These are phyloP conservation scores for Quercus engelmannii DNA, from an alignment of 306 rosid species.

Conservation along the genomic window DNA sequence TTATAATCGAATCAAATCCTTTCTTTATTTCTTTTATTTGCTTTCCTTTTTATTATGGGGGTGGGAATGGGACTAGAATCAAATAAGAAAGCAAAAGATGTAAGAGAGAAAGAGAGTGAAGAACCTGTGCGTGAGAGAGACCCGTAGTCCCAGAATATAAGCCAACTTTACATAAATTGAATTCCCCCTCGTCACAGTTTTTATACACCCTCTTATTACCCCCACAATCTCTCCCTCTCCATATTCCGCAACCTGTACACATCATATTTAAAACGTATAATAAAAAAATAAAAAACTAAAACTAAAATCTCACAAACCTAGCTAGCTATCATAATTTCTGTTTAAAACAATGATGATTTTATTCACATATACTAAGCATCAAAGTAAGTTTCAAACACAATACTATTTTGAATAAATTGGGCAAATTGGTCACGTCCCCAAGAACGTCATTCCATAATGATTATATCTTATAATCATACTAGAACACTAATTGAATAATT, in stretches of 20 bases:
- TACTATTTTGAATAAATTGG: too few species aligned
- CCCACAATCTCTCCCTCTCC: conserved; percentile 77
- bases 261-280: neutral
- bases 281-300: neutral
- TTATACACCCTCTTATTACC: conserved; percentile 82
- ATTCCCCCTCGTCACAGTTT: conserved; percentile 63
- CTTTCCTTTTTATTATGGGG: neutral
- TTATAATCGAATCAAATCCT: conserved; percentile 65
- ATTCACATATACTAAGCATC: too few species aligned
- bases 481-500: too few species aligned
- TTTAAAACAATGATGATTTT: too few species aligned
- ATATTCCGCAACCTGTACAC: conserved; percentile 74
- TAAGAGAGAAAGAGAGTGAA: conserved; percentile 6
- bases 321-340: neutral
- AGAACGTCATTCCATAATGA: too few species aligned
- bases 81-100: conserved; percentile 17
- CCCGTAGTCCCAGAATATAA: conserved; percentile 87
- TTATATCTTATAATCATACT: too few species aligned
- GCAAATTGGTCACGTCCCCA: too few species aligned
- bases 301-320: neutral
- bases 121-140: conserved; percentile 79
- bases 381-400: too few species aligned
- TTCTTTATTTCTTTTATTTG: conserved; percentile 10
- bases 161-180: conserved; percentile 59
- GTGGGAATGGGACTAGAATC: conserved; percentile 30